These are phyloP conservation scores for Nothomitra cinnamomea DNA, from an alignment of 2,329 filamentous ascomycete species.

Conservation along the genomic window DNA sequence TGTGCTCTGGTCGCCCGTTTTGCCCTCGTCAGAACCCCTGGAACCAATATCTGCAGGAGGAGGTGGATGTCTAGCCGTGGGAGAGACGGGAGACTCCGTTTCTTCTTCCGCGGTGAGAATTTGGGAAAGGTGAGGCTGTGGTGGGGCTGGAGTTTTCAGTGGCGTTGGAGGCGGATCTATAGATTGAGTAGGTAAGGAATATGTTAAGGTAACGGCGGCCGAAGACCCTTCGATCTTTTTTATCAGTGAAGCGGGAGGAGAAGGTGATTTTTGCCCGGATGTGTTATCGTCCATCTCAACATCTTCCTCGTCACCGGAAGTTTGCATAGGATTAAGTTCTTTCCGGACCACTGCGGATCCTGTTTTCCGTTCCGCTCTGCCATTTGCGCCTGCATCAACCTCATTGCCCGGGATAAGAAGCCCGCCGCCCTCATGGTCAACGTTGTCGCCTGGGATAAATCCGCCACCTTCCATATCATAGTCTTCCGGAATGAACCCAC, in stretches of 20 bases:
- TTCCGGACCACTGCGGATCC: not conserved
- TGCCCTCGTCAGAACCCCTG: not conserved
- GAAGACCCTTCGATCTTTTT: too few species aligned
- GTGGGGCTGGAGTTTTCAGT: too few species aligned
- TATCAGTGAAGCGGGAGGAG: too few species aligned
- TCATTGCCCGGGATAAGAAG: not conserved
- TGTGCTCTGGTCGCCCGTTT: not conserved
- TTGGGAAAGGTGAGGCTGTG: too few species aligned
- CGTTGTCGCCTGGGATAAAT: not conserved
- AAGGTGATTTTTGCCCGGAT: too few species aligned
- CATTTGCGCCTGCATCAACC: too few species aligned
- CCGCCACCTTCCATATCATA: constrained; percentile 2
- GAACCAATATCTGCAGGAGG: too few species aligned
- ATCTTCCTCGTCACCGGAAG: not conserved
- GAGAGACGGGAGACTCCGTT: not conserved
- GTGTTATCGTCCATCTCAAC: too few species aligned
- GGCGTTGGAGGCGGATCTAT: not conserved
- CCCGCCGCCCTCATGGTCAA: not conserved
- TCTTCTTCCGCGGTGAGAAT: not conserved
- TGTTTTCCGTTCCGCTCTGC: not conserved
- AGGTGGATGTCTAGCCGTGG: not conserved
- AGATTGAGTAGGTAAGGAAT: too few species aligned
- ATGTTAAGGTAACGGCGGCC: too few species aligned
- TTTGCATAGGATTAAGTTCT: not conserved
- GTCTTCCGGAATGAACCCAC: constrained; percentile 13